Percentiles rank a stretch among this genome's conserved stretches.
These are phyloP conservation scores for Mortierella sp. DNA, from an alignment of 371 early-diverging fungal genomes.

Conservation along the genomic window DNA sequence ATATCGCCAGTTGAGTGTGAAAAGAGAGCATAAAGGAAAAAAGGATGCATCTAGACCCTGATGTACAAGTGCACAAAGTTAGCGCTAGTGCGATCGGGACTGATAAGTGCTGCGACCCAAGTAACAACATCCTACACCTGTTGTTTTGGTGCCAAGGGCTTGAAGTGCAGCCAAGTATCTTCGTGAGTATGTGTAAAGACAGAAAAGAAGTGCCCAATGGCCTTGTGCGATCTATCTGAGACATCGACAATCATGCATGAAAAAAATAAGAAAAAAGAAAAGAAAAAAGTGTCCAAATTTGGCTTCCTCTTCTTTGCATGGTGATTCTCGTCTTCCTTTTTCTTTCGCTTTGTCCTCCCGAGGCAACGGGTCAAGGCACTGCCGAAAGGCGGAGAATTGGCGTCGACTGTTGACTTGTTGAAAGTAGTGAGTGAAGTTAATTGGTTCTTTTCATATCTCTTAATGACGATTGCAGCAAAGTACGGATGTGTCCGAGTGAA, in stretches of 20 bases:
- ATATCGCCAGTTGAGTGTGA: not conserved
- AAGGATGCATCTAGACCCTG: conserved; percentile 14
- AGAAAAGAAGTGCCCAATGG: not conserved
- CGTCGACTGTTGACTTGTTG: not conserved
- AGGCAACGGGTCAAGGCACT: not conserved
- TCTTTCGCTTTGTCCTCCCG: not conserved
- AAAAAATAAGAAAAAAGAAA: not conserved
- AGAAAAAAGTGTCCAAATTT: not conserved
- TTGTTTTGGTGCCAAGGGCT: too few relatives aligned
- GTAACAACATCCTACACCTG: not conserved
- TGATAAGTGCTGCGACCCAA: not conserved
- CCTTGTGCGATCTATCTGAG: not conserved
- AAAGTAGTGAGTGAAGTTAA: too few relatives aligned
- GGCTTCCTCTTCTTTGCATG: not conserved
- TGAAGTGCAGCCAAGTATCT: too few relatives aligned
- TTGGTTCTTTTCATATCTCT: too few relatives aligned
- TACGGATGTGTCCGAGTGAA: not conserved
- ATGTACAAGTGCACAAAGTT: not conserved
- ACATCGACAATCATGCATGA: conserved; percentile 6
- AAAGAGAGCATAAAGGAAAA: not conserved
- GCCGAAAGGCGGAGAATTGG: not conserved
- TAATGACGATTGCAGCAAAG: not conserved
- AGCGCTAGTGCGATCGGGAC: conserved; percentile 2
- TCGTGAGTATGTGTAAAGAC: not conserved
- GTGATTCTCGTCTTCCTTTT: not conserved